These are phyloP conservation scores for Tolypocladium amazonense DNA, from an alignment of 2,329 filamentous ascomycete species.

Conservation along the genomic window DNA sequence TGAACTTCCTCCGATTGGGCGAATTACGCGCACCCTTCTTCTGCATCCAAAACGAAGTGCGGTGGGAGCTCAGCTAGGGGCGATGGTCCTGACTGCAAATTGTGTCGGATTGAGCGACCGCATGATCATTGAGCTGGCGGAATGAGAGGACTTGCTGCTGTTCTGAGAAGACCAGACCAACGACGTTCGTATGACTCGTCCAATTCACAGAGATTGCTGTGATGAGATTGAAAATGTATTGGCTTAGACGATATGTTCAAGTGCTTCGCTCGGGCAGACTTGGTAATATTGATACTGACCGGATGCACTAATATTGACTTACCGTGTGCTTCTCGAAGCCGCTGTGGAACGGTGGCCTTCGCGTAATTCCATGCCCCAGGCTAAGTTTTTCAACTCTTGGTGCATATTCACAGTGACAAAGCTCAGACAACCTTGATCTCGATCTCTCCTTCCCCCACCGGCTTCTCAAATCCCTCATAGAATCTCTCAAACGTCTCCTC, in stretches of 20 bases:
- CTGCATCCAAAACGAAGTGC: constrained; percentile 9
- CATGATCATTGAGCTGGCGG: constrained; percentile 11
- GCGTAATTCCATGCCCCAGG: neutral
- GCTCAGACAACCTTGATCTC: neutral
- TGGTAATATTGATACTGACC: neutral
- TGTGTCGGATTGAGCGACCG: constrained; percentile 13
- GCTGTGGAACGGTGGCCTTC: neutral
- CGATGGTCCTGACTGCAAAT: constrained; percentile 8
- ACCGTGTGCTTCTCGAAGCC: neutral
- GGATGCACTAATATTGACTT: neutral
- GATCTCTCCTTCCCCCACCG: neutral
- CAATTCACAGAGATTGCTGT: constrained; percentile 16
- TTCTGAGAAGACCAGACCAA: constrained; percentile 16
- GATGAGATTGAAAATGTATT: constrained; percentile 8
- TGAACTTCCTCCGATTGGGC: too few relatives aligned
- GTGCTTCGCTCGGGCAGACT: neutral
- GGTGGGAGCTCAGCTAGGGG: constrained; percentile 9
- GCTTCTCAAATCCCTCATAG: neutral
- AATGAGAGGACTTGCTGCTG: constrained; percentile 19
- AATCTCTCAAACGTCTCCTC: neutral
- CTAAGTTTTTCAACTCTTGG: neutral
- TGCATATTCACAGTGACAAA: neutral
- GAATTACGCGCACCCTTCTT: constrained; percentile 4
- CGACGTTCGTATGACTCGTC: constrained; percentile 14
- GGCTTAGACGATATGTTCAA: neutral